Conservation (phyloP, 495 filamentous ascomycete species). For the Cercophora samala region DNA sequence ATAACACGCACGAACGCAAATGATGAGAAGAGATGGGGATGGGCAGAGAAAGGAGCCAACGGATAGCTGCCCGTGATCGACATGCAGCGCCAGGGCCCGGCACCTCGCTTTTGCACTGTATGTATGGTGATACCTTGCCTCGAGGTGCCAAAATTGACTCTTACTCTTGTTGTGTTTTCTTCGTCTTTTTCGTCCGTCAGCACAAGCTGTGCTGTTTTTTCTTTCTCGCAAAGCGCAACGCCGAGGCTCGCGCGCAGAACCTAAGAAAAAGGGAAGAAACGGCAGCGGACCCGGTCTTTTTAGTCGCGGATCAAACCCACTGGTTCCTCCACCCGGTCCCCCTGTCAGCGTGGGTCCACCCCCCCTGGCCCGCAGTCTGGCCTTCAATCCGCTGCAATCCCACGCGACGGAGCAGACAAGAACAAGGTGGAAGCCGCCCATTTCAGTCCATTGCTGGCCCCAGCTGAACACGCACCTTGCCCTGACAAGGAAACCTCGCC, state of each 20-base stretch:
- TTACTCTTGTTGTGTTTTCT: background rate
- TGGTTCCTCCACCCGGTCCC: slow-evolving; percentile 16
- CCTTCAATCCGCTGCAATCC: slow-evolving; percentile 19
- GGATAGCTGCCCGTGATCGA: slow-evolving; percentile 15
- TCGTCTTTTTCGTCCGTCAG: background rate
- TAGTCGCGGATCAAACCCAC: slow-evolving; percentile 23
- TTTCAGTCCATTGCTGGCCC: background rate
- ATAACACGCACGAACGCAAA: background rate
- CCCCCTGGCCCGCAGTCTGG: slow-evolving; percentile 7
- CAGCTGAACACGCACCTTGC: background rate
- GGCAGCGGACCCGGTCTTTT: slow-evolving; percentile 1
- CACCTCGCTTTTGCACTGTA: too few species aligned
- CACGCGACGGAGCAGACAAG: slow-evolving; percentile 13
- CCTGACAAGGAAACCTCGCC: slow-evolving; percentile 1
- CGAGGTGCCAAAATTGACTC: background rate
- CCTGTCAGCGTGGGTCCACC: slow-evolving; percentile 7
- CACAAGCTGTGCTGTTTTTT: background rate
- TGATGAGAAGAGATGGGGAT: background rate
- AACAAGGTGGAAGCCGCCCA: background rate
- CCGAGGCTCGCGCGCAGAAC: background rate
- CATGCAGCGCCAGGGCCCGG: slow-evolving; percentile 11
- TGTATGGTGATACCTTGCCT: background rate
- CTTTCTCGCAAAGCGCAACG: background rate
- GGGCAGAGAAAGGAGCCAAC: background rate
- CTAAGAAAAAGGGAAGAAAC: slow-evolving; percentile 6